Evolutionary conservation across 805 yeast genomes (phyloP).

Genomic region (Hemisphaericaspora nanyangensis): DNA sequence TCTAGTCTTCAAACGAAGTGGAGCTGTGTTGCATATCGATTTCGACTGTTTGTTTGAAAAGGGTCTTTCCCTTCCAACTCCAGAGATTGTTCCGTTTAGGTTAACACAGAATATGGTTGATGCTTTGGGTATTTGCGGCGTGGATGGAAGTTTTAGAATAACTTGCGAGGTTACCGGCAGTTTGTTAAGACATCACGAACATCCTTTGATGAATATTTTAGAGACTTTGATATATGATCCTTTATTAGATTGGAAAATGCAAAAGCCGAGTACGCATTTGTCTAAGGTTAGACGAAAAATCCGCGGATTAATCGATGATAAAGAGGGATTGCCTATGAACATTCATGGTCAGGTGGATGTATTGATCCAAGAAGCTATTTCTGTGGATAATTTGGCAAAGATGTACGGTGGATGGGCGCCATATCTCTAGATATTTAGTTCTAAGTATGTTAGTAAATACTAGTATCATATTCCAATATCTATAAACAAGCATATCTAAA

Average conservation of each 20-base stretch:
- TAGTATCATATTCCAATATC: no score
- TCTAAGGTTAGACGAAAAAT: conserved; percentile 72
- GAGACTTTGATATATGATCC: conserved; percentile 94
- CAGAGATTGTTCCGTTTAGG: conserved; percentile 93
- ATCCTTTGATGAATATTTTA: conserved; percentile 80
- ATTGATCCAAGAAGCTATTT: conserved; percentile 76
- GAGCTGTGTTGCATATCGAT: conserved; percentile 88
- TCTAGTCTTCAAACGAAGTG: conserved; percentile 65
- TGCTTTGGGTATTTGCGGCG: conserved; percentile 85
- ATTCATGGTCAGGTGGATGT: conserved; percentile 91
- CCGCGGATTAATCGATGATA: conserved; percentile 72
- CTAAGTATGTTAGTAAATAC: no score
- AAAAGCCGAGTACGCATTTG: conserved; percentile 64
- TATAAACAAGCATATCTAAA: no score
- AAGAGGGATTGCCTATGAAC: conserved; percentile 82
- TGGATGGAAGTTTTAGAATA: conserved; percentile 84
- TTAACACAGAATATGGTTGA: conserved; percentile 87
- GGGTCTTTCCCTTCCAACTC: conserved; percentile 65
- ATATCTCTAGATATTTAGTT: conserved; percentile 28
- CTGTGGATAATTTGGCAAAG: conserved; percentile 62
- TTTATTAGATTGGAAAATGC: conserved; percentile 67
- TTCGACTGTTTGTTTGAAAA: conserved; percentile 95
- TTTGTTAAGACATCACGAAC: conserved; percentile 73
- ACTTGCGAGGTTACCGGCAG: conserved; percentile 81
- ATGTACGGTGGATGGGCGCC: conserved; percentile 94